Percentiles rank a stretch among this genome's conserved stretches.
These are phyloP conservation scores for Tetracladium marchalianum DNA, from an alignment of 495 filamentous ascomycete genomes.

Conservation along the genomic window DNA sequence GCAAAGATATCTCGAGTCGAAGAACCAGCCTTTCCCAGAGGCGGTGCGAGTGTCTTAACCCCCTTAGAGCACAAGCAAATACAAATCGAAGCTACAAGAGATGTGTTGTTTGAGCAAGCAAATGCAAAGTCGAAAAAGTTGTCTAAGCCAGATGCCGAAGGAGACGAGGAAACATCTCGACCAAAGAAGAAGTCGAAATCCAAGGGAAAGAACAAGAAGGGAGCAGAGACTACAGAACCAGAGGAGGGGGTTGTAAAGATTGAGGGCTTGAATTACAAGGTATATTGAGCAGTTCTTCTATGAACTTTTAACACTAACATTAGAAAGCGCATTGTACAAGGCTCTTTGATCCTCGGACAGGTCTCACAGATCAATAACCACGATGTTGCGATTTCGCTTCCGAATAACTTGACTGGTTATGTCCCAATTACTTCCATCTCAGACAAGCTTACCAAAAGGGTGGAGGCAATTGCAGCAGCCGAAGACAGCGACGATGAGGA, in stretches of 20 bases:
- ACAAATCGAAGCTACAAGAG: constrained; percentile 81
- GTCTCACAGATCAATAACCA: constrained; percentile 69
- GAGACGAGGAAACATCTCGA: constrained; percentile 31
- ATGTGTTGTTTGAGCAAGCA: constrained; percentile 87
- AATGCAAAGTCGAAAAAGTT: constrained; percentile 25
- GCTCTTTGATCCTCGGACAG: constrained; percentile 79
- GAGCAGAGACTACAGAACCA: constrained; percentile 23
- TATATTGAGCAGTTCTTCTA: constrained; percentile 25
- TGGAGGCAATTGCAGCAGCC: constrained; percentile 54
- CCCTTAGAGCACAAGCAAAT: constrained; percentile 95
- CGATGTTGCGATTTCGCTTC: constrained; percentile 70
- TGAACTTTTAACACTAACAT: constrained; percentile 22
- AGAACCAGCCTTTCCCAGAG: constrained; percentile 83
- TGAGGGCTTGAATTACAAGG: constrained; percentile 86
- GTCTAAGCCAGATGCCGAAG: constrained; percentile 22
- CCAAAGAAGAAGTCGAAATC: constrained; percentile 42
- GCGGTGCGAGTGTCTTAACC: constrained; percentile 82
- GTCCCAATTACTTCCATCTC: constrained; percentile 88
- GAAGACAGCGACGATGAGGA: constrained; percentile 45
- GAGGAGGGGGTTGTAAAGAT: constrained; percentile 58
- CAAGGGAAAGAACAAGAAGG: constrained; percentile 46
- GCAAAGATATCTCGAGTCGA: constrained; percentile 35
- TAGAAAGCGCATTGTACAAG: constrained; percentile 62
- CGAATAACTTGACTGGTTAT: constrained; percentile 87
- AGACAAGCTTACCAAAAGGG: constrained; percentile 51